Evolutionary conservation across 2,329 filamentous ascomycete genomes (phyloP).

Genomic region (Trichoderma polysporum): DNA sequence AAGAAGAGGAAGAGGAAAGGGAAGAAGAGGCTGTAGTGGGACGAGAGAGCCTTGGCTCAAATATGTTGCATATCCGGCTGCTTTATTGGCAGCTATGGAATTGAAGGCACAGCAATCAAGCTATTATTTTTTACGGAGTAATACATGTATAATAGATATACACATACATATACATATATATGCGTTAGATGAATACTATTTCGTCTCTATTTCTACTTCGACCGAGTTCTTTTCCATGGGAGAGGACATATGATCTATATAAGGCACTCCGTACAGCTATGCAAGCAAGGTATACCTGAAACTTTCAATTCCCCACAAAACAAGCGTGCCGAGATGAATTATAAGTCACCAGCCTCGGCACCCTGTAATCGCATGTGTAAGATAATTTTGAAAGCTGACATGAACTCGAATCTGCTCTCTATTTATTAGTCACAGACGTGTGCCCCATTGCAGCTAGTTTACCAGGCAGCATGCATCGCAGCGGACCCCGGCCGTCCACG

Average conservation of each 20-base stretch:
- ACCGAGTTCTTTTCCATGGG: background rate
- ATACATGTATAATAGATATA: background rate
- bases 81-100: background rate
- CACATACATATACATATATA: background rate
- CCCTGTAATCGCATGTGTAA: background rate
- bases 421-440: background rate
- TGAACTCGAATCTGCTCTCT: background rate
- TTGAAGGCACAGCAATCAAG: background rate
- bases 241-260: background rate
- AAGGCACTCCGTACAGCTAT: too few species aligned
- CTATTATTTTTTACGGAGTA: background rate
- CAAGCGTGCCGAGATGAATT: background rate
- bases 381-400: background rate
- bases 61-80: background rate
- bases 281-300: too few species aligned
- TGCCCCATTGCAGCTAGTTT: background rate
- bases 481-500: background rate
- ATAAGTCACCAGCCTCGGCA: background rate
- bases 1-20: too few species aligned
- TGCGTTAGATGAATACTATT: background rate
- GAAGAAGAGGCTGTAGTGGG: background rate
- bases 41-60: background rate
- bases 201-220: too few species aligned
- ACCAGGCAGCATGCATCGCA: background rate
- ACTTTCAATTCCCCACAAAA: background rate